Evolutionary conservation across 2,329 filamentous ascomycete species (phyloP).

Genomic region (Didymosphaeria variabile): DNA sequence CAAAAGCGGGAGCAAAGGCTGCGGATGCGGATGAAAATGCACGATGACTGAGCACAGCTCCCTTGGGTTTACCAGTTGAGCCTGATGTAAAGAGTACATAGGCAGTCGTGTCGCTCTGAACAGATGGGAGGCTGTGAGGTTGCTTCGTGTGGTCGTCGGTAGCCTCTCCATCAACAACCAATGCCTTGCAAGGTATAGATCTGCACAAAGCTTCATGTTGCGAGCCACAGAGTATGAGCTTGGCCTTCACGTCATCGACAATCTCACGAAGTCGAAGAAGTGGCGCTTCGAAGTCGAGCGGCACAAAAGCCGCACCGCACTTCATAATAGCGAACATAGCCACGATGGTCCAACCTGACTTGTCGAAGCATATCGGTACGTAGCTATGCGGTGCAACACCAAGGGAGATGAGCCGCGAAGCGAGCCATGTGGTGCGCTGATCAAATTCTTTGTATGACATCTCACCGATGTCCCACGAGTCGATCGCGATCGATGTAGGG

Average conservation of each 20-base stretch:
- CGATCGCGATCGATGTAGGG: constrained; percentile 34
- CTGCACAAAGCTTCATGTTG: constrained; percentile 34
- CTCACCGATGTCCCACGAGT: constrained; percentile 39
- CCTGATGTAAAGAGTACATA: constrained; percentile 70
- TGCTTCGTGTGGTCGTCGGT: constrained; percentile 46
- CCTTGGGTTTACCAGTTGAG: constrained; percentile 66
- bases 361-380: constrained; percentile 50
- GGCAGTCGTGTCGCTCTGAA: constrained; percentile 60
- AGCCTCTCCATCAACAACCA: constrained; percentile 51
- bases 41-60: constrained; percentile 69
- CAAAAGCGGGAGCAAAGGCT: constrained; percentile 37
- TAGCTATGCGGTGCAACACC: constrained; percentile 38
- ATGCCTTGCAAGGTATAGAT: constrained; percentile 37
- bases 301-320: constrained; percentile 47
- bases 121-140: constrained; percentile 40
- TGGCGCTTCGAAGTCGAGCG: constrained; percentile 50
- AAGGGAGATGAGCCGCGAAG: constrained; percentile 31
- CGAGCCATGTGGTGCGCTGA: constrained; percentile 35
- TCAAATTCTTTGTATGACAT: constrained; percentile 43
- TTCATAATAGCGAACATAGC: constrained; percentile 51
- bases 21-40: constrained; percentile 61
- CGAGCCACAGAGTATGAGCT: constrained; percentile 38
- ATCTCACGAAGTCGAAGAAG: constrained; percentile 49
- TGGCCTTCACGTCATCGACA: constrained; percentile 40
- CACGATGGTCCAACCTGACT: constrained; percentile 45